Percentiles rank a stretch among this genome's conserved stretches.
These are phyloP conservation scores for Saccharomyces hybrid DNA, from an alignment of 1,139 yeast species.

Conservation along the genomic window DNA sequence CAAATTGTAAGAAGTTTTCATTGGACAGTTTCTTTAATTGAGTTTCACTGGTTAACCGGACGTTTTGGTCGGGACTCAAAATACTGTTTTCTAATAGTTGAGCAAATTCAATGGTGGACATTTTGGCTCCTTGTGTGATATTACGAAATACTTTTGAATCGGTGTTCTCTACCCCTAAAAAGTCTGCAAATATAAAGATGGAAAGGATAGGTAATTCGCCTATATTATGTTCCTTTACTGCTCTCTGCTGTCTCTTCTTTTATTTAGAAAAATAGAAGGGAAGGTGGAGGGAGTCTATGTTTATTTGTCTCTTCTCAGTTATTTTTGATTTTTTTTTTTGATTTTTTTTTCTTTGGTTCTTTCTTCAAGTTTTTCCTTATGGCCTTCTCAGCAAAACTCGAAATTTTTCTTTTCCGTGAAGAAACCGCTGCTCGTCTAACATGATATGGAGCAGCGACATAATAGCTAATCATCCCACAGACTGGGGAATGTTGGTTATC, in stretches of 20 bases:
- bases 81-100: slow-evolving; percentile 73
- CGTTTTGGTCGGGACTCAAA: slow-evolving; percentile 52
- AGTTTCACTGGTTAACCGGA: slow-evolving; percentile 73
- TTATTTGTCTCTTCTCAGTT: background rate
- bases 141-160: background rate
- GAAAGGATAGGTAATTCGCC: background rate
- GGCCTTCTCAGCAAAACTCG: background rate
- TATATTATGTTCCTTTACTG: background rate
- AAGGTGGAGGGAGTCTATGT: background rate
- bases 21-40: slow-evolving; percentile 67
- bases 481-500: background rate
- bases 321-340: background rate
- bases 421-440: background rate
- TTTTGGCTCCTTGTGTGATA: slow-evolving; percentile 2
- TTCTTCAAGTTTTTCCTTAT: background rate
- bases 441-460: background rate
- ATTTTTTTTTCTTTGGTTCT: background rate
- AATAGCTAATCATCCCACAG: background rate
- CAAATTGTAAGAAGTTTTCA: slow-evolving; percentile 67
- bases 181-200: background rate
- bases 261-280: background rate
- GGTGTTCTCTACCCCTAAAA: background rate
- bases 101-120: slow-evolving; percentile 49
- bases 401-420: background rate
- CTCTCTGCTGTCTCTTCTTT: background rate